Conservation (phyloP, 2,329 filamentous ascomycete species). For the Calonectria pteridis region DNA sequence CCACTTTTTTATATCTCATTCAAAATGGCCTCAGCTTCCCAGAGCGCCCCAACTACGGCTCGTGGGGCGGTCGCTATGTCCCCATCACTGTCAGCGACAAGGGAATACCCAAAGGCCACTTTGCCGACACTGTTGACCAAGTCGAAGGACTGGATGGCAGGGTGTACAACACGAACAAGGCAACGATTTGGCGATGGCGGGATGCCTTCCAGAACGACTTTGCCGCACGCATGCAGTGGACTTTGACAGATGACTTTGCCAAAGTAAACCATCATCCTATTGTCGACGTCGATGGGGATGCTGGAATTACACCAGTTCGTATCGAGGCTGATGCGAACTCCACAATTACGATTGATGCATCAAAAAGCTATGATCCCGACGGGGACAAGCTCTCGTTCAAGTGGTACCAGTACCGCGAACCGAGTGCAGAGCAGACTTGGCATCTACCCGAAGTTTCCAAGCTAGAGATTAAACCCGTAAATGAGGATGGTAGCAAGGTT, state of each 20-base stretch:
- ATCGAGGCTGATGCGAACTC: constrained; percentile 55
- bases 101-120: constrained; percentile 22
- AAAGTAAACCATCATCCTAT: constrained; percentile 62
- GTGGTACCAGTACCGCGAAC: constrained; percentile 63
- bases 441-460: constrained; percentile 16
- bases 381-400: constrained; percentile 57
- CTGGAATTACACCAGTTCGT: constrained; percentile 52
- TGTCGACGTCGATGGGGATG: constrained; percentile 54
- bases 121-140: constrained; percentile 44
- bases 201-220: constrained; percentile 57
- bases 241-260: constrained; percentile 42
- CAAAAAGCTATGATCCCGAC: constrained; percentile 61
- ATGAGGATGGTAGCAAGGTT: constrained; percentile 14
- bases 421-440: constrained; percentile 48
- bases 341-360: constrained; percentile 58
- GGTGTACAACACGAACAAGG: constrained; percentile 44
- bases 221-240: constrained; percentile 57
- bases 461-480: constrained; percentile 17
- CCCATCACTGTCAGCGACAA: constrained; percentile 44
- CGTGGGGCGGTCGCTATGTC: constrained; percentile 63
- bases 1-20: constrained; percentile 59
- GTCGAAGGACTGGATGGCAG: constrained; percentile 44
- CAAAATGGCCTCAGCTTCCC: constrained; percentile 52
- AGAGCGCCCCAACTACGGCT: constrained; percentile 60
- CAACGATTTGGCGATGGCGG: constrained; percentile 59